Conservation (phyloP, 495 filamentous ascomycete species). For the Talaromyces nanjingensis region DNA sequence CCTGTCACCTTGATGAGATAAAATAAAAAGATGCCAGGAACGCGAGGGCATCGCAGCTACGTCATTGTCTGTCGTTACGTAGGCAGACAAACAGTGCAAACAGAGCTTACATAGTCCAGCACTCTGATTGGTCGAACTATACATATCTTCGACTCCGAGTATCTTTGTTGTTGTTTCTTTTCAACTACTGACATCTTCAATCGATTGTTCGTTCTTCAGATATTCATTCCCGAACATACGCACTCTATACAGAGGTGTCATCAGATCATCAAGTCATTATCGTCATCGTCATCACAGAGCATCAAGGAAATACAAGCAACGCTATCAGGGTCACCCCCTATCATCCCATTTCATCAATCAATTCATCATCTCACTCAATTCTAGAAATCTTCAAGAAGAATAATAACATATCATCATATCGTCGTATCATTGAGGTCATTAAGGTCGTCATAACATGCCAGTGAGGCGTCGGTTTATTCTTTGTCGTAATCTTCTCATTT, state of each 20-base stretch:
- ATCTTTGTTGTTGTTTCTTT: background rate
- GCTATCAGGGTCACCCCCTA: background rate
- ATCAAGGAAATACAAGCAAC: background rate
- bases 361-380: background rate
- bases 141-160: background rate
- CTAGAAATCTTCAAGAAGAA: background rate
- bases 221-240: constrained; percentile 1
- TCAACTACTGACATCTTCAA: background rate
- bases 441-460: constrained; percentile 2
- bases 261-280: constrained; percentile 6
- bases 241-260: constrained; percentile 1
- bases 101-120: background rate
- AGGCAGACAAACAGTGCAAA: constrained; percentile 9
- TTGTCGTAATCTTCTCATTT: background rate
- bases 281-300: background rate
- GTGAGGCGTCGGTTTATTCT: constrained; percentile 3
- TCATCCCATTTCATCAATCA: background rate
- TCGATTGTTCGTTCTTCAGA: background rate
- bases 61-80: constrained; percentile 5
- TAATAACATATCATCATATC: background rate
- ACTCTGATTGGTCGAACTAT: background rate
- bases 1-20: background rate
- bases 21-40: background rate
- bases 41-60: background rate
- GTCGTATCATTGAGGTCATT: background rate